Evolutionary conservation across 202 grass and related monocot genomes (phyloP).

Genomic region (Eragrostis tef): DNA sequence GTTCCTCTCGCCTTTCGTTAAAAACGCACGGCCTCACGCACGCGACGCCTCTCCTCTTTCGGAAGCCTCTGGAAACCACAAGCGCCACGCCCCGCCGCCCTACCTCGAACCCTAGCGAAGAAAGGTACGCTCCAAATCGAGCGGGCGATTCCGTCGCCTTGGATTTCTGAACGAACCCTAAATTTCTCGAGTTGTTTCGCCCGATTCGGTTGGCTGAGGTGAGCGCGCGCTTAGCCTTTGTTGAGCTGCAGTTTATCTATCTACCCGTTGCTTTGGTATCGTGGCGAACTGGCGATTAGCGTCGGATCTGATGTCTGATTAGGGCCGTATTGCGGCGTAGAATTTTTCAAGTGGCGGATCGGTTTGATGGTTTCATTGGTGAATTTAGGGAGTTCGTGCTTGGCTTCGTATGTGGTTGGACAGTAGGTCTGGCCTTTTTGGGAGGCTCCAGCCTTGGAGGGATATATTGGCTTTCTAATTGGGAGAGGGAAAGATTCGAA

Average conservation of each 20-base stretch:
- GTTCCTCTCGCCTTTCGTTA: neutral
- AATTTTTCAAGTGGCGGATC: neutral
- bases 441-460: neutral
- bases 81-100: neutral
- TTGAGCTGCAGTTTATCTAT: neutral
- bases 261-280: neutral
- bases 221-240: neutral
- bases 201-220: neutral
- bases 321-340: neutral
- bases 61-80: slow-evolving; percentile 46
- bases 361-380: neutral
- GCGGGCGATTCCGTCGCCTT: neutral
- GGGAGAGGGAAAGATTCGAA: neutral
- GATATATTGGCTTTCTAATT: neutral
- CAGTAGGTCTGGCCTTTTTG: neutral
- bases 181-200: neutral
- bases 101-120: slow-evolving; percentile 37
- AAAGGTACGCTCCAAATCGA: slow-evolving; percentile 22
- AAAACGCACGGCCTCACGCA: neutral
- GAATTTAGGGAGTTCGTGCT: neutral
- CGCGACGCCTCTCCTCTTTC: neutral
- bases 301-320: neutral
- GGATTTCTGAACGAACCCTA: neutral
- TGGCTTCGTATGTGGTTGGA: neutral
- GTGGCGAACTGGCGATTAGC: neutral